These are phyloP conservation scores for Terana coerulea DNA, from an alignment of 768 basidiomycete genomes.

Conservation along the genomic window DNA sequence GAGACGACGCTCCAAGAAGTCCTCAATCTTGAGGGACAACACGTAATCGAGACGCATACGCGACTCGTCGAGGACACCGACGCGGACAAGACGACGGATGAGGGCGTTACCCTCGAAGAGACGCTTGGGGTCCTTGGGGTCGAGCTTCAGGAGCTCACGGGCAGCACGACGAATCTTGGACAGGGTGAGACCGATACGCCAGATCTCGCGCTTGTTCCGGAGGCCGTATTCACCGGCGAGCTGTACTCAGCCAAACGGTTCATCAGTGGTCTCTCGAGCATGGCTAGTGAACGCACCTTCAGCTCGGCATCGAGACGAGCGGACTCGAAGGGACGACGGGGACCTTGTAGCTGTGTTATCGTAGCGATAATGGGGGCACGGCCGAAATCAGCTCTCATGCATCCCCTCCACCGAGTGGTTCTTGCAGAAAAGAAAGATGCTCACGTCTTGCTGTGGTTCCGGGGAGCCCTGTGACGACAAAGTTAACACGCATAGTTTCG, in stretches of 20 bases:
- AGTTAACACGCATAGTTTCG: constrained; percentile 30
- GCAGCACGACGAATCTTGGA: constrained; percentile 99
- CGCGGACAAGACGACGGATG: constrained; percentile 94
- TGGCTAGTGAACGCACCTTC: constrained; percentile 58
- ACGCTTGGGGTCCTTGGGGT: constrained; percentile 98
- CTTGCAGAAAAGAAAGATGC: constrained; percentile 51
- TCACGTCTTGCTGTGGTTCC: constrained; percentile 95
- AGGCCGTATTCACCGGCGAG: constrained; percentile 99
- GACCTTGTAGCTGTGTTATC: constrained; percentile 88
- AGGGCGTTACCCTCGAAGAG: constrained; percentile 99
- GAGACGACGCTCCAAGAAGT: constrained; percentile 98
- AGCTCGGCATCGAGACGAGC: constrained; percentile 99
- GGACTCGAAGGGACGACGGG: constrained; percentile 96
- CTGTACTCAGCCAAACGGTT: constrained; percentile 35
- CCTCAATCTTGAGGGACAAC: constrained; percentile 97
- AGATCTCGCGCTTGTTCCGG: constrained; percentile 99
- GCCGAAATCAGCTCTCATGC: constrained; percentile 58
- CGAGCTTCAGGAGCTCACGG: constrained; percentile 99
- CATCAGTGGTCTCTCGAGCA: background rate
- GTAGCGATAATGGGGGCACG: constrained; percentile 59
- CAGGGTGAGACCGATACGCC: constrained; percentile 96
- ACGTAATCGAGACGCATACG: constrained; percentile 99
- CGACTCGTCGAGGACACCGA: constrained; percentile 98
- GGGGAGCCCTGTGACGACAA: constrained; percentile 63
- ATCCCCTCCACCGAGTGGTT: constrained; percentile 66